Conservation (phyloP, 129 eudicot species). For the Flaveria ramosissima region DNA sequence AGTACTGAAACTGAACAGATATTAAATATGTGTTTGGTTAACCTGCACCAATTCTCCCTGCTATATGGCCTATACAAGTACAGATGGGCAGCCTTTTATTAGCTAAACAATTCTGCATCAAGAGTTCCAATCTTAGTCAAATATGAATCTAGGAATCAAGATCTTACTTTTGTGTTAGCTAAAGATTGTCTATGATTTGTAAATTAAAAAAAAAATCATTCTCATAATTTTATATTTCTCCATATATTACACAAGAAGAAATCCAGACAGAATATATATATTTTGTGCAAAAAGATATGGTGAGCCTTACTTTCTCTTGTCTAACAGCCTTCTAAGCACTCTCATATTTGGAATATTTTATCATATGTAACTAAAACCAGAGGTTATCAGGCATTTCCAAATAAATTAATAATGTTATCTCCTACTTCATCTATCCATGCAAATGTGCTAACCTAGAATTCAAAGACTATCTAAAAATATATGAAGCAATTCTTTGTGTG, state of each 20-base stretch:
- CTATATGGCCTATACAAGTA: slow-evolving; percentile 7
- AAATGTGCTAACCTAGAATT: slow-evolving; percentile 4
- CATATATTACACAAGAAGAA: background rate
- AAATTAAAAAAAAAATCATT: background rate
- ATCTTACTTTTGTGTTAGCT: slow-evolving; percentile 15
- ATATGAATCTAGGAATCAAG: background rate
- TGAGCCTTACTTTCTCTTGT: slow-evolving; percentile 6
- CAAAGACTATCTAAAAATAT: background rate
- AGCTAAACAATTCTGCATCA: slow-evolving; percentile 1
- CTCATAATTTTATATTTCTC: background rate
- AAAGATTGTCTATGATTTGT: background rate
- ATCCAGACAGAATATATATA: background rate
- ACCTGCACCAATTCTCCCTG: slow-evolving; percentile 6
- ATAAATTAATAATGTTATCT: background rate
- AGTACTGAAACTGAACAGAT: slow-evolving; percentile 17
- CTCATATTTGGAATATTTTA: background rate
- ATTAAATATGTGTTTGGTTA: slow-evolving; percentile 1
- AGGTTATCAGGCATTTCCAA: background rate
- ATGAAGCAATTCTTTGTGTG: background rate
- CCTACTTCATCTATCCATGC: slow-evolving; percentile 10
- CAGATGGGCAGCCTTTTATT: background rate
- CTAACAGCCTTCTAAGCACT: slow-evolving; percentile 8
- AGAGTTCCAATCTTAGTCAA: slow-evolving; percentile 1
- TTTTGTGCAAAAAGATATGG: slow-evolving; percentile 9
- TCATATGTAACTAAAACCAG: background rate